phyloP scores from a whole-genome alignment of 805 yeast species.

The Allodekkera sacchari region DNA sequence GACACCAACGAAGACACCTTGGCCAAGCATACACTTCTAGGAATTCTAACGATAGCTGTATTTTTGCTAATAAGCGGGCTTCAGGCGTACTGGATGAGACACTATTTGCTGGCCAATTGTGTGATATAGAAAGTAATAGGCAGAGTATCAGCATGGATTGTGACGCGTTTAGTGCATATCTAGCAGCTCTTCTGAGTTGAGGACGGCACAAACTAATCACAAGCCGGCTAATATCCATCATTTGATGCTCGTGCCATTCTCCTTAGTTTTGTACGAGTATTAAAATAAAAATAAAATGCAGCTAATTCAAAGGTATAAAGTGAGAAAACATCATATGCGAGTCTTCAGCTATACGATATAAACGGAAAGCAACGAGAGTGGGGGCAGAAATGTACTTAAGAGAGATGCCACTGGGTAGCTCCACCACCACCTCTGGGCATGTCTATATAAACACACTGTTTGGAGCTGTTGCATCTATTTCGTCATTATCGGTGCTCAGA shows the following conservation, averaged over 20 bases:
- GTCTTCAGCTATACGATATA: neutral
- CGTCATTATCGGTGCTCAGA: constrained; percentile 28
- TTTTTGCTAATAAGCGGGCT: constrained; percentile 2
- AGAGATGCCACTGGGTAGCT: neutral
- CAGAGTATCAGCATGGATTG: constrained; percentile 1
- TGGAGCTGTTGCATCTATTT: constrained; percentile 27
- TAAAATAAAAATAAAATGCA: too few species aligned
- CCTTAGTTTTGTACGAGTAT: too few species aligned
- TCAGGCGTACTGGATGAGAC: constrained; percentile 18
- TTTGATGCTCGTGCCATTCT: too few species aligned
- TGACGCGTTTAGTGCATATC: neutral
- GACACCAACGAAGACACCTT: constrained; percentile 21
- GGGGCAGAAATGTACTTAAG: neutral
- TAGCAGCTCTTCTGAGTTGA: too few species aligned
- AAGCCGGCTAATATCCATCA: too few species aligned
- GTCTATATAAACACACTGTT: constrained; percentile 23
- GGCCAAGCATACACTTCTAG: constrained; percentile 7
- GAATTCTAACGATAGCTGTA: neutral
- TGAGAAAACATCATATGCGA: too few species aligned
- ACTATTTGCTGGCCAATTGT: constrained; percentile 11
- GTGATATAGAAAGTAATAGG: constrained; percentile 14
- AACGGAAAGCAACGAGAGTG: neutral
- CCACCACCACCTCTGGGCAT: neutral
- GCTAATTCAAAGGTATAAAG: too few species aligned
- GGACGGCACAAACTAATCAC: too few species aligned